These are phyloP conservation scores for Arthrinium puccinioides DNA, from an alignment of 2,329 filamentous ascomycete genomes.

Conservation along the genomic window DNA sequence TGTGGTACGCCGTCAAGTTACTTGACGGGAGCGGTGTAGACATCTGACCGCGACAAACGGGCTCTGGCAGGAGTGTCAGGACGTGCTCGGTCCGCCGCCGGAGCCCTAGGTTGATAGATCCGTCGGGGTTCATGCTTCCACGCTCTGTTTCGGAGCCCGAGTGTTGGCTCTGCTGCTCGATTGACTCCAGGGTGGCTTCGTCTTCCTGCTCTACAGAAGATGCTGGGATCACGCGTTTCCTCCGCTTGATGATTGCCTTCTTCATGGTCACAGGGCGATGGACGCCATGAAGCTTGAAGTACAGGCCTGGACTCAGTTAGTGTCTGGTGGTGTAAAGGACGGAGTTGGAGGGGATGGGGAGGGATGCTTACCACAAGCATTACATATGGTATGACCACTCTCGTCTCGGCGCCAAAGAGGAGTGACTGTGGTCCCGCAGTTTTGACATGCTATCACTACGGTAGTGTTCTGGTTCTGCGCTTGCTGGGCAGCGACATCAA, in stretches of 20 bases:
- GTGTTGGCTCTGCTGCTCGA: conserved; percentile 32
- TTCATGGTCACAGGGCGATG: conserved; percentile 98
- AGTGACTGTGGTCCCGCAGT: conserved; percentile 93
- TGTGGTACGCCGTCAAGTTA: conserved; percentile 46
- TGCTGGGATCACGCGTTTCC: conserved; percentile 89
- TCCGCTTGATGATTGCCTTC: conserved; percentile 90
- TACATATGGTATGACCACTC: conserved; percentile 93
- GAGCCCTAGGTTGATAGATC: conserved; percentile 56
- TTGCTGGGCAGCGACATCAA: conserved; percentile 42
- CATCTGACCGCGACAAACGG: conserved; percentile 34
- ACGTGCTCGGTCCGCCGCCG: conserved; percentile 40
- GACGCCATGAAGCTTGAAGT: conserved; percentile 91
- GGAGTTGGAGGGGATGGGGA: neutral
- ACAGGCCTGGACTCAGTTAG: conserved; percentile 58
- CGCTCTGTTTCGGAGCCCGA: conserved; percentile 36
- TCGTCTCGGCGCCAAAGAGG: conserved; percentile 94
- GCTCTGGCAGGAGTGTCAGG: conserved; percentile 40
- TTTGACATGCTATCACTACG: conserved; percentile 87
- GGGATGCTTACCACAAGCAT: conserved; percentile 76
- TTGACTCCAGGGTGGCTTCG: conserved; percentile 38
- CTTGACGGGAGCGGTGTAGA: conserved; percentile 35
- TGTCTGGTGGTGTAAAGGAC: too few relatives aligned
- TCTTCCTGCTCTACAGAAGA: conserved; percentile 39
- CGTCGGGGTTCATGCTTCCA: conserved; percentile 55
- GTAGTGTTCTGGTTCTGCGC: conserved; percentile 39